A percentile compares a stretch with the other conserved stretches of the same genome.
These are phyloP conservation scores for Biscogniauxia marginata DNA, from an alignment of 2,329 filamentous ascomycete genomes.

Conservation along the genomic window DNA sequence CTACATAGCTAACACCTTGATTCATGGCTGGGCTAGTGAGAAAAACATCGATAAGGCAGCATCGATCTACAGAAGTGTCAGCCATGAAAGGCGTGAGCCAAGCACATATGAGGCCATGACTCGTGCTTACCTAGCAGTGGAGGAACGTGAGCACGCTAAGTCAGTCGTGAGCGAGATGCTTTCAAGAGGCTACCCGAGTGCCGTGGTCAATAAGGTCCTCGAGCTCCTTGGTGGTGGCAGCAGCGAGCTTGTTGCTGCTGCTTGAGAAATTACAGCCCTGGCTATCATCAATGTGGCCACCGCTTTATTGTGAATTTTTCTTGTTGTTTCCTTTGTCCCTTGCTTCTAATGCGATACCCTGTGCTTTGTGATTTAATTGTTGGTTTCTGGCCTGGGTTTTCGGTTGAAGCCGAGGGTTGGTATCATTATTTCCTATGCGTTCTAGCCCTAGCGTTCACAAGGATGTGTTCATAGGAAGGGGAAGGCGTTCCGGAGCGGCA, in stretches of 20 bases:
- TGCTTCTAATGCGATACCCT: conserved; percentile 35
- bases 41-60: conserved; percentile 78
- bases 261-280: conserved; percentile 10
- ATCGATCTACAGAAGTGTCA: conserved; percentile 76
- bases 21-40: conserved; percentile 91
- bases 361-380: conserved; percentile 24
- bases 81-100: conserved; percentile 78
- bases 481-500: conserved; percentile 25
- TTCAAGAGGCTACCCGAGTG: conserved; percentile 82
- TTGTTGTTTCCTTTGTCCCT: conserved; percentile 30
- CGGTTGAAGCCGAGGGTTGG: conserved; percentile 23
- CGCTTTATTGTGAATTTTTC: conserved; percentile 11
- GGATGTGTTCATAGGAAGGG: conserved; percentile 8
- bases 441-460: background rate
- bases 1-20: conserved; percentile 97
- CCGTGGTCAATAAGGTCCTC: conserved; percentile 89
- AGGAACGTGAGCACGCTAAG: conserved; percentile 75
- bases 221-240: conserved; percentile 72
- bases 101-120: conserved; percentile 99
- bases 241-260: conserved; percentile 39
- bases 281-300: background rate
- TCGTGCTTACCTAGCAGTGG: conserved; percentile 80
- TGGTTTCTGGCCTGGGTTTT: conserved; percentile 24
- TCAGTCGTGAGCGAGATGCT: conserved; percentile 86
- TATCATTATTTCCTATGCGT: conserved; percentile 2